These are phyloP conservation scores for Candida freyschussii DNA, from an alignment of 1,139 yeast species.

Conservation along the genomic window DNA sequence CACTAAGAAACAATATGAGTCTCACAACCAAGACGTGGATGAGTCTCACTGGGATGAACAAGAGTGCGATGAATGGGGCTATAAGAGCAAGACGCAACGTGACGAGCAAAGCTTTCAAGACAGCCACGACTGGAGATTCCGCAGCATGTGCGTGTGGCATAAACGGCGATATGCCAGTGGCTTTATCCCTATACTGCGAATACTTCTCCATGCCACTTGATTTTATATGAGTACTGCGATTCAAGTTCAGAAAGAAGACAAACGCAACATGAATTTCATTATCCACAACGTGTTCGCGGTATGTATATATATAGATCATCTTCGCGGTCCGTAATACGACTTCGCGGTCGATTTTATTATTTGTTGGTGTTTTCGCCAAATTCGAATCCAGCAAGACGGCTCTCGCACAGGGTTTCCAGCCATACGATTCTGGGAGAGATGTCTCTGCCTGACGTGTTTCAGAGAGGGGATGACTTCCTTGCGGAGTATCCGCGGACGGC, in stretches of 20 bases:
- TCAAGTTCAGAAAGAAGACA: too few species aligned
- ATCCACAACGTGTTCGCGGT: too few species aligned
- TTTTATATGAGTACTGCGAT: too few species aligned
- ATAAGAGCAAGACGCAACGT: not conserved
- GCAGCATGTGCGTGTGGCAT: constrained; percentile 36
- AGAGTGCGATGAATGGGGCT: constrained; percentile 1
- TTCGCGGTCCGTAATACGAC: not conserved
- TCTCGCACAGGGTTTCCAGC: too few species aligned
- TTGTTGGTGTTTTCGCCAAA: not conserved
- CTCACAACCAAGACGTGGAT: not conserved
- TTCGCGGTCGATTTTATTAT: not conserved
- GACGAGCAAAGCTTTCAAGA: not conserved
- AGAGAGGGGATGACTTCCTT: constrained; percentile 73
- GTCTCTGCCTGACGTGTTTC: constrained; percentile 71
- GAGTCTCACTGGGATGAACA: constrained; percentile 1
- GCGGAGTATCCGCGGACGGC: constrained; percentile 56
- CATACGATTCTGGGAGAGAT: too few species aligned
- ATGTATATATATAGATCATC: not conserved
- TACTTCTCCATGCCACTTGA: constrained; percentile 59
- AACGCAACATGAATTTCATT: too few species aligned
- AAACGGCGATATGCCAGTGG: constrained; percentile 80
- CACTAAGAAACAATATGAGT: constrained; percentile 8
- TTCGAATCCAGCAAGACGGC: too few species aligned
- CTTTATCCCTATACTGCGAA: constrained; percentile 70
- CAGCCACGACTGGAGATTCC: constrained; percentile 1